phyloP scores from a whole-genome alignment of 2,329 filamentous ascomycete species.

The Orbilia ellipsospora region DNA sequence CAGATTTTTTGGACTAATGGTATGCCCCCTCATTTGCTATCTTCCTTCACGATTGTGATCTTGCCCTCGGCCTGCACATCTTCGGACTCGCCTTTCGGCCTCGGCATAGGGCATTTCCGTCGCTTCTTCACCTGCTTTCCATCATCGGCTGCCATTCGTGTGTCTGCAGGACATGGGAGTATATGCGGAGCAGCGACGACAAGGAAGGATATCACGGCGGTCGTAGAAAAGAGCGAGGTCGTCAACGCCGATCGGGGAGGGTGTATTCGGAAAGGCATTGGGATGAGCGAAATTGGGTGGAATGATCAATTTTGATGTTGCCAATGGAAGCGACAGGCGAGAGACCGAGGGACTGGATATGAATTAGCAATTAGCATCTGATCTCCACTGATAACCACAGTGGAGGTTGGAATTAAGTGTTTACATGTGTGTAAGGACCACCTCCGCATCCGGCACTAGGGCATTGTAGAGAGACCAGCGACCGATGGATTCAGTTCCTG shows the following conservation, averaged over 20 bases:
- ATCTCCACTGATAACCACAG: constrained; percentile 1
- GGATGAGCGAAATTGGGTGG: constrained; percentile 4
- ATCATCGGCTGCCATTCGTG: constrained; percentile 64
- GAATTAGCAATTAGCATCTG: constrained; percentile 26
- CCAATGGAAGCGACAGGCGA: background rate
- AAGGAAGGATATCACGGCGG: constrained; percentile 86
- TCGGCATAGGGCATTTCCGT: constrained; percentile 91
- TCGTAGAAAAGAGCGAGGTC: constrained; percentile 93
- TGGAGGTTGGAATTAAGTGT: constrained; percentile 8
- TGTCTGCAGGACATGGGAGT: constrained; percentile 80
- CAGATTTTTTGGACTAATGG: too few species aligned
- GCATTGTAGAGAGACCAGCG: constrained; percentile 34
- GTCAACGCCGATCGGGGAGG: constrained; percentile 92
- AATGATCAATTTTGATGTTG: background rate
- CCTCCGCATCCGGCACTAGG: constrained; percentile 30
- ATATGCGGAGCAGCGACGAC: constrained; percentile 91
- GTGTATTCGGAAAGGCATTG: constrained; percentile 75
- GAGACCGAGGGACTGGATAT: constrained; percentile 4
- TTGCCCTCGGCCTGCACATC: constrained; percentile 19
- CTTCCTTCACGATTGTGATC: constrained; percentile 44
- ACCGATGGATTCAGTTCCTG: constrained; percentile 14
- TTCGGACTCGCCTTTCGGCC: constrained; percentile 67
- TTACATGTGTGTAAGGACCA: constrained; percentile 32
- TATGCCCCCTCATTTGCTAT: constrained; percentile 7
- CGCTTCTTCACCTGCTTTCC: constrained; percentile 64